Conservation (phyloP, 495 filamentous ascomycete genomes). For the Cladorrhinum samala region DNA sequence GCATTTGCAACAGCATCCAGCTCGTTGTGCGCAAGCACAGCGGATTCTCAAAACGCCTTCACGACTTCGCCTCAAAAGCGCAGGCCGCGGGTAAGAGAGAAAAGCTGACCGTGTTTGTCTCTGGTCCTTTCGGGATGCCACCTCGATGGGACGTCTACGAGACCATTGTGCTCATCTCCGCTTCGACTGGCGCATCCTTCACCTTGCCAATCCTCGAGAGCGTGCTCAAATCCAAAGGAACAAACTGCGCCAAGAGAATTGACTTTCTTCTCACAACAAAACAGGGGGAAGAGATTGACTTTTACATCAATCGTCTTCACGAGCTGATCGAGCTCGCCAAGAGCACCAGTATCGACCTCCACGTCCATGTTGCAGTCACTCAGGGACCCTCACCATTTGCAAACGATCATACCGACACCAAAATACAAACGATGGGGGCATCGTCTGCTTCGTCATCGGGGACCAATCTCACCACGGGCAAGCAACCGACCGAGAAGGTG, state of each 20-base stretch:
- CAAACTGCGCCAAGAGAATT: constrained; percentile 56
- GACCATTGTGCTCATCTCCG: constrained; percentile 51
- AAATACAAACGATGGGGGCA: background rate
- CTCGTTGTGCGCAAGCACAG: constrained; percentile 65
- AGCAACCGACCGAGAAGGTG: constrained; percentile 15
- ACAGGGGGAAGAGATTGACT: constrained; percentile 59
- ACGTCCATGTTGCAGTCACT: constrained; percentile 52
- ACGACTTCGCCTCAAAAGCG: constrained; percentile 53
- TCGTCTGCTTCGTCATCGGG: constrained; percentile 16
- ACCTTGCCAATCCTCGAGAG: constrained; percentile 52
- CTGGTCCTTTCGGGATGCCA: constrained; percentile 53
- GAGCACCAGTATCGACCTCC: constrained; percentile 39
- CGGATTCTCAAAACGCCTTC: constrained; percentile 64
- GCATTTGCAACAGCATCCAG: constrained; percentile 57
- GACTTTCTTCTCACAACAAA: constrained; percentile 71
- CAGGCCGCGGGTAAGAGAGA: constrained; percentile 27
- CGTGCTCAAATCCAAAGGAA: constrained; percentile 36
- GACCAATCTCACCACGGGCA: constrained; percentile 2
- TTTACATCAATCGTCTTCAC: constrained; percentile 59
- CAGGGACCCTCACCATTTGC: constrained; percentile 24
- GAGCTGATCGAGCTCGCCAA: constrained; percentile 50
- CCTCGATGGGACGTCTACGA: constrained; percentile 54
- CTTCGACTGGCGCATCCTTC: constrained; percentile 53
- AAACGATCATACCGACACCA: background rate
- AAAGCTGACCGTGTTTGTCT: constrained; percentile 42